phyloP scores from a whole-genome alignment of 805 yeast genomes.

The Naumovozyma dairenensis region DNA sequence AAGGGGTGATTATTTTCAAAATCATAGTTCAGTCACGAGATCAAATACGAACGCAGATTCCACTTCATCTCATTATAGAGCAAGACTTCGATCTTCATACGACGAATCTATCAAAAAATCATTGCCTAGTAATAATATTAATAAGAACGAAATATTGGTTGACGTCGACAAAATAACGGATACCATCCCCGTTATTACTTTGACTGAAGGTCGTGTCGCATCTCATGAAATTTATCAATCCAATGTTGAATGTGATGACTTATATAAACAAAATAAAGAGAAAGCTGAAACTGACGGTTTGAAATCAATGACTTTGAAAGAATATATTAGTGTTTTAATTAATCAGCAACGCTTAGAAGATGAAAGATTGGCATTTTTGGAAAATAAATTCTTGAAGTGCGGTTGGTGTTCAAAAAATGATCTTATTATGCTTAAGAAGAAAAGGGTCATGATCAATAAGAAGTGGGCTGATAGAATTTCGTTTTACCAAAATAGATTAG shows the following conservation, averaged over 20 bases:
- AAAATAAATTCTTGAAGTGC: constrained; percentile 16
- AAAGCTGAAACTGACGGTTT: neutral
- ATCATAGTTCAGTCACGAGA: too few relatives aligned
- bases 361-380: constrained; percentile 19
- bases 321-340: constrained; percentile 17
- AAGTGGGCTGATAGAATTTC: constrained; percentile 26
- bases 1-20: neutral
- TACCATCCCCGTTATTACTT: neutral
- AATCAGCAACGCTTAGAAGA: constrained; percentile 24
- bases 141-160: neutral
- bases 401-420: constrained; percentile 27
- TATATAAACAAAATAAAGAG: too few relatives aligned
- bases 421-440: constrained; percentile 15
- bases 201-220: neutral
- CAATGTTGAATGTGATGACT: neutral
- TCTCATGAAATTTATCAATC: neutral
- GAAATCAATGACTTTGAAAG: constrained; percentile 13
- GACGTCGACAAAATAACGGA: neutral
- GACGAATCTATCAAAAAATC: neutral
- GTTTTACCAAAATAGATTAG: neutral
- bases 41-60: too few relatives aligned
- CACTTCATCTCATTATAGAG: too few relatives aligned
- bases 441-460: constrained; percentile 20
- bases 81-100: too few relatives aligned
- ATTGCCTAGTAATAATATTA: neutral